Percentiles rank a stretch among this genome's conserved stretches.
Conservation (phyloP, 371 early-diverging fungal genomes). For the Mortierella sp. region DNA sequence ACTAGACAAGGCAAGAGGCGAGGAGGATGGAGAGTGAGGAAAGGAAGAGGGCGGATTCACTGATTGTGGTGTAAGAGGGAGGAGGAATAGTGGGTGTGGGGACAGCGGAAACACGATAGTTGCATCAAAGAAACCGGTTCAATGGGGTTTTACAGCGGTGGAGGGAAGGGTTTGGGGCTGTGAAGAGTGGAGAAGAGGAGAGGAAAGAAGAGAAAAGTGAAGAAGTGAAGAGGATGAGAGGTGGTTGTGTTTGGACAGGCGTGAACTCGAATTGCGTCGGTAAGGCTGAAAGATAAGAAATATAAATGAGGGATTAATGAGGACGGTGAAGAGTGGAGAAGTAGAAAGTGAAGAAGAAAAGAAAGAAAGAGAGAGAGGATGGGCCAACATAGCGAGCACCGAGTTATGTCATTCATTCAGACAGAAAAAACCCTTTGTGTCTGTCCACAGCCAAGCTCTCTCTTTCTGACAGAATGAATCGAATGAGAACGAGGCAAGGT, state of each 20-base stretch:
- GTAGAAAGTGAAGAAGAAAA: neutral
- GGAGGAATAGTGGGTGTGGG: constrained; percentile 29
- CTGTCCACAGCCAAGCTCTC: neutral
- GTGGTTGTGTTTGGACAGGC: constrained; percentile 10
- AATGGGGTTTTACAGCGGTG: constrained; percentile 10
- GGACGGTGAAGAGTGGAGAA: neutral
- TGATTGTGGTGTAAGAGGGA: constrained; percentile 50
- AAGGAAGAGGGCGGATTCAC: constrained; percentile 20
- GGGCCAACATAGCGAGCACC: neutral
- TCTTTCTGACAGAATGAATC: neutral
- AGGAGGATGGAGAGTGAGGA: neutral
- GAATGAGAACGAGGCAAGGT: neutral
- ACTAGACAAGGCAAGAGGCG: neutral
- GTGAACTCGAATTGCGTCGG: constrained; percentile 9
- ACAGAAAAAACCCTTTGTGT: neutral
- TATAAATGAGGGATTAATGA: neutral
- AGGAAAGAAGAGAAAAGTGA: neutral
- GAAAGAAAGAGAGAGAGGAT: neutral
- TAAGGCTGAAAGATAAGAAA: neutral
- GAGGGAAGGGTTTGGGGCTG: neutral
- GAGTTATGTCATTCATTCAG: neutral
- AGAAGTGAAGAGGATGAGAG: neutral
- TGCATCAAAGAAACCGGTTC: constrained; percentile 38
- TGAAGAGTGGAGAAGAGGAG: neutral
- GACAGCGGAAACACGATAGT: constrained; percentile 36